phyloP scores from a whole-genome alignment of 805 yeast genomes.

The Saccharomycopsis sp. region DNA sequence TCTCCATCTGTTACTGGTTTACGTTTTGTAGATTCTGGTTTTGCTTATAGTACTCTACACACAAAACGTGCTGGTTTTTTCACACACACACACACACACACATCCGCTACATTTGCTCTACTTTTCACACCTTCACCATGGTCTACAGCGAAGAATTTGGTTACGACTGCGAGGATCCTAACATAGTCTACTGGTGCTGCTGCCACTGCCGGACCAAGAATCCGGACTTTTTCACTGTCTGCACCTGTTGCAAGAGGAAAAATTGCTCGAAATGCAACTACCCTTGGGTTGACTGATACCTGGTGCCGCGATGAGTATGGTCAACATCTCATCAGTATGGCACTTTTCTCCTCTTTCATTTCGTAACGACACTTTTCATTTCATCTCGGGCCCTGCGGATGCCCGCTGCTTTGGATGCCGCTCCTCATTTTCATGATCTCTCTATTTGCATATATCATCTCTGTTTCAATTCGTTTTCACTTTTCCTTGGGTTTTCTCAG shows the following conservation, averaged over 20 bases:
- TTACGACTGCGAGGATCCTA: constrained; percentile 12
- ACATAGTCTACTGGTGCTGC: constrained; percentile 12
- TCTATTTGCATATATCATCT: background rate
- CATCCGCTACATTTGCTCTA: background rate
- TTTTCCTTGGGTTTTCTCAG: background rate
- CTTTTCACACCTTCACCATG: background rate
- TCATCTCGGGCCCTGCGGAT: background rate
- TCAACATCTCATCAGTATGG: background rate
- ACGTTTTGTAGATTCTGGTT: no score
- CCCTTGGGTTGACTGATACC: constrained; percentile 10
- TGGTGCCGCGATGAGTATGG: background rate
- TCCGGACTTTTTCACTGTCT: constrained; percentile 5
- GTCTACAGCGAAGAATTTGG: constrained; percentile 13
- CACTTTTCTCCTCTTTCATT: background rate
- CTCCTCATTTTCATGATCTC: background rate
- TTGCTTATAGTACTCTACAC: no score
- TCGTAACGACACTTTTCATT: background rate
- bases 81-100: background rate
- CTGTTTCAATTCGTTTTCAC: background rate
- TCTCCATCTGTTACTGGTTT: background rate
- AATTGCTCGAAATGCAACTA: constrained; percentile 9
- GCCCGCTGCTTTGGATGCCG: background rate
- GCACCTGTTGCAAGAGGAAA: constrained; percentile 9
- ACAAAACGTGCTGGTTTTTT: background rate
- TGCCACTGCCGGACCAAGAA: constrained; percentile 11